Evolutionary conservation across 2,329 filamentous ascomycete genomes (phyloP).

Genomic region (Aspergillus unguis): DNA sequence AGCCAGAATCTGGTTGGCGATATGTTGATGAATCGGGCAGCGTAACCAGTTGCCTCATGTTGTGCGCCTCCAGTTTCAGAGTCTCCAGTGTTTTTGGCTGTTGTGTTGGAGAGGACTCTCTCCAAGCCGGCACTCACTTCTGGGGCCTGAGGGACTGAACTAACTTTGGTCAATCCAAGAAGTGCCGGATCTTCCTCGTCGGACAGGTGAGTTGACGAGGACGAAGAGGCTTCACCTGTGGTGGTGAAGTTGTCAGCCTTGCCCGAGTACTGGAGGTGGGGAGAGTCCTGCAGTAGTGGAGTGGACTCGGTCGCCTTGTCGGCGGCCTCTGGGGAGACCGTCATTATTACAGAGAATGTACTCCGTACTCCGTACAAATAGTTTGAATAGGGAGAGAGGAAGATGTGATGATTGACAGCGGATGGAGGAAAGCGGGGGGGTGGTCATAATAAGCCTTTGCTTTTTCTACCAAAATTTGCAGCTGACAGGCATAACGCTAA

Average conservation of each 20-base stretch:
- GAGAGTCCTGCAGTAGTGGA: conserved; percentile 15
- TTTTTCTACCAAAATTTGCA: too few relatives aligned
- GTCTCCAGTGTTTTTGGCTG: conserved; percentile 12
- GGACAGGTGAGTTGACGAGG: not conserved
- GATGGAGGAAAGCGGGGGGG: not conserved
- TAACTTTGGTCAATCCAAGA: conserved; percentile 20
- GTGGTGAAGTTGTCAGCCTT: conserved; percentile 35
- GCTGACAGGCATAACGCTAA: too few relatives aligned
- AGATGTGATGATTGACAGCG: not conserved
- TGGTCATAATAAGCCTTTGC: too few relatives aligned
- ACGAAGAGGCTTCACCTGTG: conserved; percentile 25
- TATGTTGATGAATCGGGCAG: conserved; percentile 37
- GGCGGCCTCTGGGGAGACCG: not conserved
- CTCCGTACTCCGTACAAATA: too few relatives aligned
- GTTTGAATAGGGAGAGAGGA: not conserved
- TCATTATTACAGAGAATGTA: conserved; percentile 1
- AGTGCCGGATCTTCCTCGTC: conserved; percentile 20
- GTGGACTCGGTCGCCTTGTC: conserved; percentile 16
- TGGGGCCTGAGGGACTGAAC: conserved; percentile 26
- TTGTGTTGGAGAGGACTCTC: conserved; percentile 17
- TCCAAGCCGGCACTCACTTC: conserved; percentile 28
- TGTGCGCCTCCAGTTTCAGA: conserved; percentile 4
- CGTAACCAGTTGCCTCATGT: conserved; percentile 21
- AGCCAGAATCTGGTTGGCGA: conserved; percentile 55
- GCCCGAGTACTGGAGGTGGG: conserved; percentile 28